These are phyloP conservation scores for Cordyceps cicadae DNA, from an alignment of 2,329 filamentous ascomycete genomes.

Conservation along the genomic window DNA sequence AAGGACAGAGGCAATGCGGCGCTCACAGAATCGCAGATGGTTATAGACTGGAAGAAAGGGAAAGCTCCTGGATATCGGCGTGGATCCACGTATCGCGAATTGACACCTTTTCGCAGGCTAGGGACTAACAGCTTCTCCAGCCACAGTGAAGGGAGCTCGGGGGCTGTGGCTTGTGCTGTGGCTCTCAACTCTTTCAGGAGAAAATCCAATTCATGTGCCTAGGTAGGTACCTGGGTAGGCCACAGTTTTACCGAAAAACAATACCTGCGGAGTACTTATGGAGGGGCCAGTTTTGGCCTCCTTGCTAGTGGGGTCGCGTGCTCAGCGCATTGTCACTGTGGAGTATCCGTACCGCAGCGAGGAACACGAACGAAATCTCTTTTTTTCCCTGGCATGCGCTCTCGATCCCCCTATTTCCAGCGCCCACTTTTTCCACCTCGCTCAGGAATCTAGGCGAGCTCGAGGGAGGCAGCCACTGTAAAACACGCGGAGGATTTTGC, in stretches of 20 bases:
- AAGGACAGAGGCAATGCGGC: background rate
- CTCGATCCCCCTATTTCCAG: slow-evolving; percentile 7
- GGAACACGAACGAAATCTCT: background rate
- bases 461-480: background rate
- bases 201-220: background rate
- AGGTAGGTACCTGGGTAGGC: background rate
- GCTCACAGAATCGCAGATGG: background rate
- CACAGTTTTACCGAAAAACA: background rate
- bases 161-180: background rate
- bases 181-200: slow-evolving; percentile 1
- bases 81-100: slow-evolving; percentile 14
- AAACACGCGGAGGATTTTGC: background rate
- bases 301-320: slow-evolving; percentile 3
- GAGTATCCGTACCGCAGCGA: slow-evolving; percentile 3
- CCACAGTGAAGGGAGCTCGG: background rate
- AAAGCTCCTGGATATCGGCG: slow-evolving; percentile 11
- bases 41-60: background rate
- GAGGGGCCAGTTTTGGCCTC: background rate
- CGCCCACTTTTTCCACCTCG: background rate
- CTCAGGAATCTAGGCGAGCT: too few species aligned
- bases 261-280: background rate
- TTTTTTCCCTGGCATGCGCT: background rate
- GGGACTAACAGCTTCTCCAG: background rate
- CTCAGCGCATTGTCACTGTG: background rate
- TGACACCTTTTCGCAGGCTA: slow-evolving; percentile 15